These are phyloP conservation scores for Globisporangium spiculum DNA, from an alignment of 352 stramenopile species.

Conservation along the genomic window DNA sequence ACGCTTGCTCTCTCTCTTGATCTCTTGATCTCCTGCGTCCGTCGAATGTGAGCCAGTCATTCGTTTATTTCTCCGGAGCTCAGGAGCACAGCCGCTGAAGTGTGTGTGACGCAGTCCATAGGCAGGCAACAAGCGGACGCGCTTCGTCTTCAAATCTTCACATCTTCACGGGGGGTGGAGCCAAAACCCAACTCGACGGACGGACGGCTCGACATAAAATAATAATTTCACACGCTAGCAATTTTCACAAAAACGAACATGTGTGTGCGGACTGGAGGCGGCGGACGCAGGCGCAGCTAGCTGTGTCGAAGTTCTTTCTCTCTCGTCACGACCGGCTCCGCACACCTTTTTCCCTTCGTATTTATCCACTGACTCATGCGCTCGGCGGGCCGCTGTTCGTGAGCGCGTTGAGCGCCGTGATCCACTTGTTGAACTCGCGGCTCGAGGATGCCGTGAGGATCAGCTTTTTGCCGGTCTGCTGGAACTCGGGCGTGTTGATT, in stretches of 20 bases:
- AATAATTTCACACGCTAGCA: conserved; percentile 14
- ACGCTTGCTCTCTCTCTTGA: neutral
- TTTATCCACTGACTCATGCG: conserved; percentile 20
- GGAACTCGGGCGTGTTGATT: conserved; percentile 75
- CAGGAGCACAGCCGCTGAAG: neutral
- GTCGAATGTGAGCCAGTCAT: neutral
- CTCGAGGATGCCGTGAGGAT: conserved; percentile 68
- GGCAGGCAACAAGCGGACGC: neutral
- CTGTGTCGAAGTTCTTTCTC: neutral
- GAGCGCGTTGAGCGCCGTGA: conserved; percentile 57
- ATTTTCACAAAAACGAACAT: conserved; percentile 5
- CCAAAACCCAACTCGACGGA: neutral
- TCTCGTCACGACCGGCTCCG: neutral
- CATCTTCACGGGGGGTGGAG: neutral
- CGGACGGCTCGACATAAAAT: conserved; percentile 10
- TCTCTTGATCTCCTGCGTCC: neutral
- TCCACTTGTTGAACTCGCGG: conserved; percentile 87
- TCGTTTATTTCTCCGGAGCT: neutral
- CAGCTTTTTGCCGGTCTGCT: conserved; percentile 74
- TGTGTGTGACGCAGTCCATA: neutral
- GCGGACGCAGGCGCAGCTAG: neutral
- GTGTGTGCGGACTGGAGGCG: neutral
- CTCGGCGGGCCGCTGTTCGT: conserved; percentile 33
- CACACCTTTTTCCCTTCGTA: neutral
- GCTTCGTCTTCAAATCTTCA: neutral